Evolutionary conservation across 176 grass and related monocot species (phyloP), one percentile per base, ranked within the genome.

Genomic region (Paspalum notatum): DNA sequence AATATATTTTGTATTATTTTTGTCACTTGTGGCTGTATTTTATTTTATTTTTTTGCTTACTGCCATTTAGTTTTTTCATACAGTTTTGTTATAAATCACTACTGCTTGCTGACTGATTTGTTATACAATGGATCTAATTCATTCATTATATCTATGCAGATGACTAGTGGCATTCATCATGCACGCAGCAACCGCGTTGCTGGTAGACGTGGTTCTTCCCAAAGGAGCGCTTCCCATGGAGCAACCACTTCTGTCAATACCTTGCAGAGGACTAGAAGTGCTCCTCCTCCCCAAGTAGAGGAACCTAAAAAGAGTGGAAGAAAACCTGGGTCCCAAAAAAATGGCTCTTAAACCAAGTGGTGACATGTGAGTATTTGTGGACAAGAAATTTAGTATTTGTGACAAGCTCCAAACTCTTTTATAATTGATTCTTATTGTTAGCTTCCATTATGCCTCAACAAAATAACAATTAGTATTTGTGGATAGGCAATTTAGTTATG

Each of bases 401-500:
- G 32, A 32, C 32, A 32, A 32, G 32, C 32, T 32, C 32, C 32
- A 32, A 32, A 32, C 32, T 32, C 15, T 16, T 47, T 47, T 12
- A 9, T 12, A 47, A 47, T 0, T 47, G 3, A 51, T 3, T 2
- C 46, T 48, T 70, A 42, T 22, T 1, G 3, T 75, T 58, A 39
- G 1, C 26, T 38, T 64, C 37, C 32, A 26, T 61, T 62, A 6
- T 64, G 9, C 7, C 9, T 8, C 14, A 63, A 0, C 7, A 38
- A 15, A 63, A 8, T 32, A 38, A 8, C 27, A 9, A 8, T 9
- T 39, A 42, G 0, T 26, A 12, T 15, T 80, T 26, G 0, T 80
- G 6, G 57, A 5, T 1, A 69, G 40, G 41, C 52, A 81, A 71
- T 81, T 81, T 6, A 58, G 8, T 8, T 81, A 81, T 70, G 6